Percentiles rank a stretch among this genome's conserved stretches.
Conservation (phyloP, 1,284 basidiomycete genomes). For the Microstroma glucosiphilum region DNA sequence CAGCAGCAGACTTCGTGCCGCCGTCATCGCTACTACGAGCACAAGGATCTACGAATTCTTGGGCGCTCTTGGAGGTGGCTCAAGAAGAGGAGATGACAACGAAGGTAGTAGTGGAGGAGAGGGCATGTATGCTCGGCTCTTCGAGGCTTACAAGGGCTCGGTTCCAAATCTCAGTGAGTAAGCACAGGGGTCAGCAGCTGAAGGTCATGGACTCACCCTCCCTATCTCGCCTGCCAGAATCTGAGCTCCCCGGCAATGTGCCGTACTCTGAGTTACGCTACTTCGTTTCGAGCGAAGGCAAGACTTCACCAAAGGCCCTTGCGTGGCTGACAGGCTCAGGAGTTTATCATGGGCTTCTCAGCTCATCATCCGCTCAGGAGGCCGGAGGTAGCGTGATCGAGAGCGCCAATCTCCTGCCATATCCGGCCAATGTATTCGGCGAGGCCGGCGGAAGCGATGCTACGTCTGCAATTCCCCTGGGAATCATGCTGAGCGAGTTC, state of each 20-base stretch:
- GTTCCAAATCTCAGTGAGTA: slow-evolving; percentile 34
- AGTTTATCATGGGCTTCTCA: slow-evolving; percentile 36
- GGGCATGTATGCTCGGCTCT: slow-evolving; percentile 38
- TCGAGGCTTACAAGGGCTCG: slow-evolving; percentile 36
- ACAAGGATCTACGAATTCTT: slow-evolving; percentile 87
- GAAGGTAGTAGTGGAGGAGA: slow-evolving; percentile 63
- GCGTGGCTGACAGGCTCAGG: slow-evolving; percentile 77
- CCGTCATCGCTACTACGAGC: slow-evolving; percentile 74
- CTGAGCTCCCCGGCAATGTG: slow-evolving; percentile 45
- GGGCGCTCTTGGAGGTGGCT: slow-evolving; percentile 59
- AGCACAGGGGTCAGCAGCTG: neutral
- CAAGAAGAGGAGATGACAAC: slow-evolving; percentile 54
- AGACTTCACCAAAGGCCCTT: slow-evolving; percentile 58
- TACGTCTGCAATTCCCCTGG: slow-evolving; percentile 52
- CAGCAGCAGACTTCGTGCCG: slow-evolving; percentile 19
- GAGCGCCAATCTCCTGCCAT: slow-evolving; percentile 56
- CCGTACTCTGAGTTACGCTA: slow-evolving; percentile 51
- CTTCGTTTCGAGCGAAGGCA: slow-evolving; percentile 43
- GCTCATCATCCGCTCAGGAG: slow-evolving; percentile 27
- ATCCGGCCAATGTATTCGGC: slow-evolving; percentile 24
- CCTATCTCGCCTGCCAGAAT: slow-evolving; percentile 34
- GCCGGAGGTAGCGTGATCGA: slow-evolving; percentile 68
- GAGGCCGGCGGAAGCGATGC: slow-evolving; percentile 16
- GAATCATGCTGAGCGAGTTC: slow-evolving; percentile 80
- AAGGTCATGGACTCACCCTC: neutral